These are phyloP conservation scores for Camellia oleifera DNA, from an alignment of 179 eudicot species.

Conservation along the genomic window DNA sequence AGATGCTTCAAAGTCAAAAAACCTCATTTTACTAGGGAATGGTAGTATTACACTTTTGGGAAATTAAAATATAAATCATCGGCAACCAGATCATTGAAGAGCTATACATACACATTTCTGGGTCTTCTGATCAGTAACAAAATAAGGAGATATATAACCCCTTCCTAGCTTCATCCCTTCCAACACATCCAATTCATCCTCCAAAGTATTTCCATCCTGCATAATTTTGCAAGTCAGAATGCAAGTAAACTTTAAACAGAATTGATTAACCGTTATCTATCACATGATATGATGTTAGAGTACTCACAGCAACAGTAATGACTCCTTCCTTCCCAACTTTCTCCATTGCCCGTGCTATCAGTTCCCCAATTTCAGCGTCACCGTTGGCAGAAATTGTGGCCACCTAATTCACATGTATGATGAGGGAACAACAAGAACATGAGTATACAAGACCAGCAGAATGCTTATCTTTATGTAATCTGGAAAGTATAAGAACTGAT, in stretches of 20 bases:
- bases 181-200: conserved; percentile 88
- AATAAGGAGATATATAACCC: conserved; percentile 96
- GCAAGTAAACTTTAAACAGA: background rate
- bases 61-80: conserved; percentile 6
- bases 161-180: conserved; percentile 96
- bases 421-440: background rate
- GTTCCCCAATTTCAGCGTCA: conserved; percentile 86
- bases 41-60: background rate
- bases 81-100: conserved; percentile 3
- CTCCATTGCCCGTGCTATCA: conserved; percentile 95
- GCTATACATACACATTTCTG: conserved; percentile 73
- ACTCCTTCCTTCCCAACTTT: conserved; percentile 98
- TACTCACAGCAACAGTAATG: conserved; percentile 84
- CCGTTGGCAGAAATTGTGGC: conserved; percentile 96
- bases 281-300: background rate
- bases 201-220: conserved; percentile 92
- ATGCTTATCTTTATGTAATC: background rate
- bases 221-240: conserved; percentile 8
- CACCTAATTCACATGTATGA: conserved; percentile 43
- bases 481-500: background rate
- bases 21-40: background rate
- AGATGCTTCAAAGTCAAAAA: conserved; percentile 11
- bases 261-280: background rate
- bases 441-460: background rate
- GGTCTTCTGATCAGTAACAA: conserved; percentile 77